These are phyloP conservation scores for Aspergillus heteromorphus DNA, from an alignment of 495 filamentous ascomycete genomes.

Conservation along the genomic window DNA sequence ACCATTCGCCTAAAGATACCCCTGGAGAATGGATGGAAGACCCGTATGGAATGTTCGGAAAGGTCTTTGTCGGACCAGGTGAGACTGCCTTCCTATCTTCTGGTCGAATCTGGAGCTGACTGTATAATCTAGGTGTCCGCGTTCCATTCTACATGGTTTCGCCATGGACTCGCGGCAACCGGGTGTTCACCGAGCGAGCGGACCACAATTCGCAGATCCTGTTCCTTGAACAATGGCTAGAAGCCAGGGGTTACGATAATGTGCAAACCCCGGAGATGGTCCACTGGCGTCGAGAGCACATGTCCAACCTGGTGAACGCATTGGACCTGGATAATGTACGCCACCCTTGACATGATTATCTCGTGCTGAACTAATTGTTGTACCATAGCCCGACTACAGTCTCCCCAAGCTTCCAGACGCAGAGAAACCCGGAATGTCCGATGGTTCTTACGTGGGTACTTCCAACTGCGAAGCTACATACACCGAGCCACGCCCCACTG, in stretches of 20 bases:
- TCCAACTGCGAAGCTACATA: constrained; percentile 38
- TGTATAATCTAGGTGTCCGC: constrained; percentile 34
- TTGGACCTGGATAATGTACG: constrained; percentile 45
- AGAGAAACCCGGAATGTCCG: constrained; percentile 29
- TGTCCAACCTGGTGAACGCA: constrained; percentile 50
- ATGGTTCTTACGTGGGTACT: constrained; percentile 39
- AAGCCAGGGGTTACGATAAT: constrained; percentile 44
- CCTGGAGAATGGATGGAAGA: constrained; percentile 53
- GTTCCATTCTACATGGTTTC: constrained; percentile 53
- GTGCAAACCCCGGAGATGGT: constrained; percentile 46
- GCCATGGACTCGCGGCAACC: constrained; percentile 51
- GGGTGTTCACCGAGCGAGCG: constrained; percentile 50
- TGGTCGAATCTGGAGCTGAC: not conserved
- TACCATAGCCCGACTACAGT: constrained; percentile 36
- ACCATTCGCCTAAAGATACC: constrained; percentile 46
- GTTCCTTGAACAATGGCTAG: constrained; percentile 51
- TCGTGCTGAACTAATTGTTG: not conserved
- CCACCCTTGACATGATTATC: not conserved
- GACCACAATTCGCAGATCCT: constrained; percentile 55
- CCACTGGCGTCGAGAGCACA: constrained; percentile 47
- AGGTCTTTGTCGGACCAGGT: constrained; percentile 47
- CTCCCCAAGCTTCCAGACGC: constrained; percentile 41
- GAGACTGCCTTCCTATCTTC: not conserved
- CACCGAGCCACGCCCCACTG: constrained; percentile 31
- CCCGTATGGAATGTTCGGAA: constrained; percentile 40